Conservation (phyloP, 345 rosid species). For the Populus nigra region DNA sequence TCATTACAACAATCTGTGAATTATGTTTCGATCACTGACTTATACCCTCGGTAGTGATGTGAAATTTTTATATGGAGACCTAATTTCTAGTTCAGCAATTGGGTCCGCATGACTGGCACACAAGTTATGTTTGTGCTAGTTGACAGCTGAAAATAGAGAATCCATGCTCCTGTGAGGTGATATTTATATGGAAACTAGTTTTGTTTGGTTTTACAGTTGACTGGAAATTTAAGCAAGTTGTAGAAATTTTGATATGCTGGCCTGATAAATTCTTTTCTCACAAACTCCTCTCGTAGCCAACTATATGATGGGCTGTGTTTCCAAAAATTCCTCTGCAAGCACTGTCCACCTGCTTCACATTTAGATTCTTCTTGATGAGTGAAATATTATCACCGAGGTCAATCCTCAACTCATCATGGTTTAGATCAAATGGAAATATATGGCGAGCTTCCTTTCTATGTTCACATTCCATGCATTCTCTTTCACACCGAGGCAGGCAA, state of each 20-base stretch:
- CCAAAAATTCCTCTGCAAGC: too few species aligned
- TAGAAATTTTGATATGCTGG: too few species aligned
- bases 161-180: neutral
- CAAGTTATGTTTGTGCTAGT: too few species aligned
- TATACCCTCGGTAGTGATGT: neutral
- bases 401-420: neutral
- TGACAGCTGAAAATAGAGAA: neutral
- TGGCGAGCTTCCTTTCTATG: too few species aligned
- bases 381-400: neutral
- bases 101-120: neutral
- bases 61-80: neutral
- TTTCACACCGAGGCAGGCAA: too few species aligned
- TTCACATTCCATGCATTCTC: too few species aligned
- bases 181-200: too few species aligned
- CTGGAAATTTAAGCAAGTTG: neutral
- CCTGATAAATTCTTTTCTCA: too few species aligned
- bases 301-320: neutral
- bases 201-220: too few species aligned
- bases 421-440: too few species aligned
- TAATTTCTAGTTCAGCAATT: neutral
- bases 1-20: neutral
- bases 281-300: too few species aligned
- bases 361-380: neutral
- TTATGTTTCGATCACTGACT: conserved; percentile 4
- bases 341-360: too few species aligned